These are phyloP conservation scores for Iris pallida DNA, from an alignment of 116 monocot genomes.

Conservation along the genomic window DNA sequence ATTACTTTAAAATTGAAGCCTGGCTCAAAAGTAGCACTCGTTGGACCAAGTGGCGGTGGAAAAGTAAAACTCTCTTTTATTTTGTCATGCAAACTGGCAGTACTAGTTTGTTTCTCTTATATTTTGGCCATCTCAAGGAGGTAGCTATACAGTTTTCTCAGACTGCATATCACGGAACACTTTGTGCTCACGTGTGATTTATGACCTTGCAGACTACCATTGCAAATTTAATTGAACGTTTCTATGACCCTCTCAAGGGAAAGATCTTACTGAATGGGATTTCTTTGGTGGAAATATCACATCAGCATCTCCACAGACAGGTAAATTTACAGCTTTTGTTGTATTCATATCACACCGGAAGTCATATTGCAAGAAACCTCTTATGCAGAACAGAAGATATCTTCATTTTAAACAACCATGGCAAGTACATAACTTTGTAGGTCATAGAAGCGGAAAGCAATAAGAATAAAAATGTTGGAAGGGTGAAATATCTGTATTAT, in stretches of 20 bases:
- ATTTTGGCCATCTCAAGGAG: neutral
- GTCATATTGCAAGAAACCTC: no score
- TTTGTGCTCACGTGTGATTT: neutral
- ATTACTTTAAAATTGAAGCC: slow-evolving; percentile 77
- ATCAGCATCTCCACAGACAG: slow-evolving; percentile 80
- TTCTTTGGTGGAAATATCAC: slow-evolving; percentile 84
- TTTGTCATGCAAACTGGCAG: neutral
- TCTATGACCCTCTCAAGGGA: slow-evolving; percentile 92
- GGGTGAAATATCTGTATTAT: no score
- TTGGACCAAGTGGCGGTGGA: slow-evolving; percentile 99
- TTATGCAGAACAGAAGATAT: no score
- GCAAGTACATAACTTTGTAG: no score
- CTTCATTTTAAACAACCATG: no score
- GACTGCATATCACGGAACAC: neutral
- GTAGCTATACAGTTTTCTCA: slow-evolving; percentile 1
- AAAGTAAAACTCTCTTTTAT: slow-evolving; percentile 53
- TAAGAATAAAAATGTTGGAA: no score
- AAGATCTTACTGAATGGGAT: slow-evolving; percentile 81
- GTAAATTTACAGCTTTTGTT: slow-evolving; percentile 21
- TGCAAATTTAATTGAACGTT: slow-evolving; percentile 92
- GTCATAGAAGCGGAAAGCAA: no score
- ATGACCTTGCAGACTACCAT: slow-evolving; percentile 76
- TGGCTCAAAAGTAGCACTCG: slow-evolving; percentile 93
- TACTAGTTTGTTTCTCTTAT: slow-evolving; percentile 2
- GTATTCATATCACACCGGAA: no score